These are phyloP conservation scores for Fistulifera solaris DNA, from an alignment of 108 stramenopile species.

Conservation along the genomic window DNA sequence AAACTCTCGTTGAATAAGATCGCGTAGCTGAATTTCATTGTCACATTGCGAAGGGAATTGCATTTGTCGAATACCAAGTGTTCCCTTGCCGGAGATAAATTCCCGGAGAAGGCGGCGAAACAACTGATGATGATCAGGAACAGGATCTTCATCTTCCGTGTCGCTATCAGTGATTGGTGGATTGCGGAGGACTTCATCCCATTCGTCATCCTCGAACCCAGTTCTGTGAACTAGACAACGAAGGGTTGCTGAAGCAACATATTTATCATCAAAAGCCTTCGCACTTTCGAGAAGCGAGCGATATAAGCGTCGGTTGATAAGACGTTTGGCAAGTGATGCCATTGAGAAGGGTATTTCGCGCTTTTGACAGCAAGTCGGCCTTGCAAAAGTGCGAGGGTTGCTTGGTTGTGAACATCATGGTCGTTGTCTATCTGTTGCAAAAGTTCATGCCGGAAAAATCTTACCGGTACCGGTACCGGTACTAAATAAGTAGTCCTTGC, in stretches of 20 bases:
- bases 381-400: too few relatives aligned
- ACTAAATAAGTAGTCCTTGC: too few relatives aligned
- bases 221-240: constrained; percentile 52
- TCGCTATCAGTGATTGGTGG: background rate
- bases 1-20: constrained; percentile 68
- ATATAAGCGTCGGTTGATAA: constrained; percentile 27
- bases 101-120: constrained; percentile 63
- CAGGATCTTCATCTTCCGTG: constrained; percentile 14
- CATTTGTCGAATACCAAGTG: constrained; percentile 17
- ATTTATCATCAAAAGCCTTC: constrained; percentile 45
- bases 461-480: too few relatives aligned
- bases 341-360: too few relatives aligned
- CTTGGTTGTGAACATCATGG: too few relatives aligned
- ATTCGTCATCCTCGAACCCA: constrained; percentile 50
- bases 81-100: constrained; percentile 26
- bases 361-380: too few relatives aligned
- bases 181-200: constrained; percentile 14
- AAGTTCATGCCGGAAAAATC: too few relatives aligned
- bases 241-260: constrained; percentile 28
- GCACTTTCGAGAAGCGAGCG: constrained; percentile 59
- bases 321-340: too few relatives aligned
- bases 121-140: constrained; percentile 18
- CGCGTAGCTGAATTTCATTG: constrained; percentile 16
- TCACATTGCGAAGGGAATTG: constrained; percentile 23
- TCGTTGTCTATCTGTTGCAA: too few relatives aligned